These are phyloP conservation scores for Dryas drummondii DNA, from an alignment of 306 rosid species.

Conservation along the genomic window DNA sequence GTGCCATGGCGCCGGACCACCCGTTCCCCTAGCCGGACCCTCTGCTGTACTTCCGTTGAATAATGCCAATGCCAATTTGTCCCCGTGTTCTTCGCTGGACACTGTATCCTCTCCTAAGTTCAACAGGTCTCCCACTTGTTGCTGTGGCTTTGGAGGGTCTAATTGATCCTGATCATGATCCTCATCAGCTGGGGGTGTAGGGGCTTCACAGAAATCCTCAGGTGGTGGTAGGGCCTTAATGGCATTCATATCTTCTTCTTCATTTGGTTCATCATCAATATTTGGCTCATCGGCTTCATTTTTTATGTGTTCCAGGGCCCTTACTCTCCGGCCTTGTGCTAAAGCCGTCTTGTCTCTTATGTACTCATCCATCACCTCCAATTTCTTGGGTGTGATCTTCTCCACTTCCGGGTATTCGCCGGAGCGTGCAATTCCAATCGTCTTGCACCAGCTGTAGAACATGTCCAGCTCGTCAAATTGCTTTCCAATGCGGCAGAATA, in stretches of 20 bases:
- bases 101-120: slow-evolving; percentile 54
- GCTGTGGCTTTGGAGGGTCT: not conserved
- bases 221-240: slow-evolving; percentile 75
- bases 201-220: slow-evolving; percentile 19
- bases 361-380: slow-evolving; percentile 76
- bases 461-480: slow-evolving; percentile 82
- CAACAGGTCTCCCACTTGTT: slow-evolving; percentile 60
- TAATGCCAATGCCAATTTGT: slow-evolving; percentile 67
- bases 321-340: slow-evolving; percentile 24
- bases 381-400: slow-evolving; percentile 62
- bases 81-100: slow-evolving; percentile 40
- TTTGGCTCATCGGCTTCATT: slow-evolving; percentile 12
- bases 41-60: slow-evolving; percentile 47
- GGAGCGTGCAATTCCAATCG: slow-evolving; percentile 65
- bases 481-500: slow-evolving; percentile 72
- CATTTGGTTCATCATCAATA: not conserved
- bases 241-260: slow-evolving; percentile 49
- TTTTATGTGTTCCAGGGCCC: not conserved
- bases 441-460: slow-evolving; percentile 69
- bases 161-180: too few species aligned
- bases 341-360: slow-evolving; percentile 55
- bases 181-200: too few species aligned
- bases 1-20: slow-evolving; percentile 50
- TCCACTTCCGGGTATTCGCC: slow-evolving; percentile 86
- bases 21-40: not conserved